Conservation (phyloP, 345 rosid species). For the Corchorus olitorius region DNA sequence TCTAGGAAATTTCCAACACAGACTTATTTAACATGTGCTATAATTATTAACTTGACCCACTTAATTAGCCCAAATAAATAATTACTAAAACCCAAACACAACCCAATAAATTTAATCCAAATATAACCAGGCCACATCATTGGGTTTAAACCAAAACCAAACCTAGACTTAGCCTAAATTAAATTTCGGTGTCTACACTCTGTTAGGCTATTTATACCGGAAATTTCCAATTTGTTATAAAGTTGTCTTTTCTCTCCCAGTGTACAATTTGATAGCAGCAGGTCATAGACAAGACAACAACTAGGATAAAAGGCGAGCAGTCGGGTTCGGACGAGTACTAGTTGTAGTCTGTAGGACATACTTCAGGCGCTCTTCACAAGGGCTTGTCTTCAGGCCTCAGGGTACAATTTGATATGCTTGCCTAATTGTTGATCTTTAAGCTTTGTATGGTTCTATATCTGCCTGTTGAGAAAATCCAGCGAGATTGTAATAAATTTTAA, state of each 20-base stretch:
- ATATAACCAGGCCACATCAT: no score
- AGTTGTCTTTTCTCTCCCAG: not conserved
- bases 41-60: no score
- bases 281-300: not conserved
- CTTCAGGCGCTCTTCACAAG: not conserved
- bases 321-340: no score
- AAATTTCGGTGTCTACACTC: no score
- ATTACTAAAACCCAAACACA: no score
- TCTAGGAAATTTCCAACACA: no score
- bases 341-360: not conserved
- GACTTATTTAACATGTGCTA: no score
- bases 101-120: no score
- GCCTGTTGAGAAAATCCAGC: not conserved
- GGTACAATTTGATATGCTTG: slow-evolving; percentile 3
- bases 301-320: not conserved
- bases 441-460: not conserved
- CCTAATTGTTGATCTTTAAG: not conserved
- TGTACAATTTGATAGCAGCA: not conserved
- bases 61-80: no score
- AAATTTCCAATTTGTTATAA: not conserved
- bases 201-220: not conserved
- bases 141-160: no score
- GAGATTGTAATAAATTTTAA: not conserved
- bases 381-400: not conserved
- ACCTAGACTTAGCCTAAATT: no score